phyloP scores from a whole-genome alignment of 306 rosid genomes.

The Heteromeles arbutifolia region DNA sequence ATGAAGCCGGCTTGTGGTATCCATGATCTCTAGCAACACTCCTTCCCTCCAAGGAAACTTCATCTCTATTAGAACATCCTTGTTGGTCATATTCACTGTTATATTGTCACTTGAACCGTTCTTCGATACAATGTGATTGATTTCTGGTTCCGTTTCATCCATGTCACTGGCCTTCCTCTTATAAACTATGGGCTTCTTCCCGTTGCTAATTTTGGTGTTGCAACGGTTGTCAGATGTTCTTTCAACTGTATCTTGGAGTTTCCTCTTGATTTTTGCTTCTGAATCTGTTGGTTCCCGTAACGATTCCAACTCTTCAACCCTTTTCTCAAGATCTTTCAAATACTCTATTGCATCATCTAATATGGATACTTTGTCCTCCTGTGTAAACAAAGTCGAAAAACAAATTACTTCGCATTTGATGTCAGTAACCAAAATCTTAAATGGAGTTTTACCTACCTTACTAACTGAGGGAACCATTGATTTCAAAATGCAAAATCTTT shows the following conservation, averaged over 20 bases:
- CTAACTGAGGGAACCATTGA: slow-evolving; percentile 65
- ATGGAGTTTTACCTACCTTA: slow-evolving; percentile 43
- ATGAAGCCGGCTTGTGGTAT: slow-evolving; percentile 41
- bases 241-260: slow-evolving; percentile 47
- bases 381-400: slow-evolving; percentile 13
- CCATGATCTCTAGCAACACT: slow-evolving; percentile 57
- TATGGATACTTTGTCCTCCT: slow-evolving; percentile 84
- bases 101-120: slow-evolving; percentile 30
- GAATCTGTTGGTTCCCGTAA: slow-evolving; percentile 25
- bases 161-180: slow-evolving; percentile 66
- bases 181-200: slow-evolving; percentile 41
- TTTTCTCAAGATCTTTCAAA: slow-evolving; percentile 62
- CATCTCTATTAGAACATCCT: slow-evolving; percentile 48
- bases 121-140: slow-evolving; percentile 17
- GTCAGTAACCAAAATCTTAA: background rate
- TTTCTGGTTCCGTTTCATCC: slow-evolving; percentile 35
- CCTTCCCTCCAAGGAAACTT: slow-evolving; percentile 52
- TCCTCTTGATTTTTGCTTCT: slow-evolving; percentile 39
- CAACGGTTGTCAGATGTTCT: slow-evolving; percentile 59
- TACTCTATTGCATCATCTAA: slow-evolving; percentile 73
- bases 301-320: slow-evolving; percentile 60
- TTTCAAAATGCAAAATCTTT: slow-evolving; percentile 59
- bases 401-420: background rate
- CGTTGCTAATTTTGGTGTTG: slow-evolving; percentile 34
- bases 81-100: slow-evolving; percentile 31